phyloP scores from a whole-genome alignment of 1,284 basidiomycete genomes.

The Cryptococcus wingfieldii region DNA sequence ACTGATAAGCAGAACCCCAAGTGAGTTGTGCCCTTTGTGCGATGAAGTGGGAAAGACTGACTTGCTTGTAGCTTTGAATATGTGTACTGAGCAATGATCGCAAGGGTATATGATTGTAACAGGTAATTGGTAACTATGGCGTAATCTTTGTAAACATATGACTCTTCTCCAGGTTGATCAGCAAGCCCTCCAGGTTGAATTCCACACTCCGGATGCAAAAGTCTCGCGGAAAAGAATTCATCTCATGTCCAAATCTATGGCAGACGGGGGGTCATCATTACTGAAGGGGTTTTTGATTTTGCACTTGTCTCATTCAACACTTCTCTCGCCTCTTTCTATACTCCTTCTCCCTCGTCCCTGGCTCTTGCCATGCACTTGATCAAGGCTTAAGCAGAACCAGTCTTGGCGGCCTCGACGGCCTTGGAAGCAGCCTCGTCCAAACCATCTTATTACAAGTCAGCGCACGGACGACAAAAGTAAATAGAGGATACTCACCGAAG shows the following conservation, averaged over 20 bases:
- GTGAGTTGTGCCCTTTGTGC: not conserved
- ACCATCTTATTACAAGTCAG: conserved; percentile 29
- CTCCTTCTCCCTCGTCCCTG: not conserved
- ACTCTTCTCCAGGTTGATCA: no score
- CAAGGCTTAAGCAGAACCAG: not conserved
- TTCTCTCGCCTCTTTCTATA: not conserved
- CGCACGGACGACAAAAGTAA: not conserved
- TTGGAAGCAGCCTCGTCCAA: conserved; percentile 63
- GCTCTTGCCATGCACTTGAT: not conserved
- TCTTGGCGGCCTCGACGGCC: conserved; percentile 66
- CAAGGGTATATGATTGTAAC: not conserved
- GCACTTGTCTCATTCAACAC: not conserved
- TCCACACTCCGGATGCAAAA: not conserved
- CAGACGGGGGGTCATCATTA: no score
- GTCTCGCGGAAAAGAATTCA: not conserved
- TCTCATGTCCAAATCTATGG: no score
- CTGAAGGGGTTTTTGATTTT: not conserved
- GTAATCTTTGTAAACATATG: no score
- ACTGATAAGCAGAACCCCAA: conserved; percentile 48
- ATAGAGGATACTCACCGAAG: conserved; percentile 59
- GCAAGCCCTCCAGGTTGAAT: no score
- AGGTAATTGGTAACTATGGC: not conserved
- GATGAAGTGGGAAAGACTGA: not conserved
- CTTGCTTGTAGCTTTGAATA: not conserved
- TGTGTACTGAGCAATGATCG: not conserved